These are phyloP conservation scores for Serendipita sp. DNA, from an alignment of 768 basidiomycete species.

Conservation along the genomic window DNA sequence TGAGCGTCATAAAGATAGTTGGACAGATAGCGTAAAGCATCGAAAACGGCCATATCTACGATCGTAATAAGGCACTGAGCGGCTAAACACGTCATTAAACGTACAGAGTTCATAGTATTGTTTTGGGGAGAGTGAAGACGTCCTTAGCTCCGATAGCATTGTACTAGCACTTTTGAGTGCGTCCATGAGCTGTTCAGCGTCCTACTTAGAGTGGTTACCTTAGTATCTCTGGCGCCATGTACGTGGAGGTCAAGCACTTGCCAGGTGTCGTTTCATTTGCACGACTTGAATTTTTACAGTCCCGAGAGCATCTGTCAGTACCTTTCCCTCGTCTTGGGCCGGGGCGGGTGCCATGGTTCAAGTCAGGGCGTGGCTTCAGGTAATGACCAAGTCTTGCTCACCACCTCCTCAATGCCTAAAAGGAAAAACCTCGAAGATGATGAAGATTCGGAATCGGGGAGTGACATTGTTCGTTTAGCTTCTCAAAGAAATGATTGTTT, in stretches of 20 bases:
- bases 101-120: slow-evolving; percentile 97
- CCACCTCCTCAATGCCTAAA: slow-evolving; percentile 31
- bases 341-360: background rate
- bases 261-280: slow-evolving; percentile 89
- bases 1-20: slow-evolving; percentile 97
- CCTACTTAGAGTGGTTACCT: slow-evolving; percentile 29
- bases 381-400: slow-evolving; percentile 15
- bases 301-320: slow-evolving; percentile 68
- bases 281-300: slow-evolving; percentile 84
- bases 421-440: slow-evolving; percentile 26
- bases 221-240: background rate
- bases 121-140: slow-evolving; percentile 84
- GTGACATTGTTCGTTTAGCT: slow-evolving; percentile 23
- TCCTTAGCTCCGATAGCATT: slow-evolving; percentile 92
- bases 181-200: slow-evolving; percentile 95
- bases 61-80: slow-evolving; percentile 4
- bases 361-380: background rate
- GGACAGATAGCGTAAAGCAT: slow-evolving; percentile 84
- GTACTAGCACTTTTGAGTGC: slow-evolving; percentile 91
- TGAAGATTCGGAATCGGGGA: slow-evolving; percentile 23
- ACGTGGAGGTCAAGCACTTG: slow-evolving; percentile 23
- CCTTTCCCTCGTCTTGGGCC: slow-evolving; percentile 39
- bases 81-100: too few relatives aligned
- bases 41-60: slow-evolving; percentile 97
- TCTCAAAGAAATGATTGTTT: background rate